Evolutionary conservation across 352 stramenopile genomes (phyloP).

Genomic region (Phytophthora citrophthora): DNA sequence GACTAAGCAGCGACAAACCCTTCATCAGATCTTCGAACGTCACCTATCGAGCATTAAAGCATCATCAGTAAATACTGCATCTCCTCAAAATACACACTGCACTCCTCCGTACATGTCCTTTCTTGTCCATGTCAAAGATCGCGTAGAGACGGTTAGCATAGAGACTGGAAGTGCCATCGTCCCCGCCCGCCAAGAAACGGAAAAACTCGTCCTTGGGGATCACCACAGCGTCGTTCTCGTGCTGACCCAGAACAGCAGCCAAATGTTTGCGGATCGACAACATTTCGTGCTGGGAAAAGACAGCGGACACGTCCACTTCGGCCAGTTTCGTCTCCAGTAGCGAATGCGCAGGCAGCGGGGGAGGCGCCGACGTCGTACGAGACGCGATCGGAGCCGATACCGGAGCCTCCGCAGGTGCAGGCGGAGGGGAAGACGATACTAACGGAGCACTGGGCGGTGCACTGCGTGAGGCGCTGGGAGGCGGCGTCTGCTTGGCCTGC

Average conservation of each 20-base stretch:
- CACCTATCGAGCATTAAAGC: conserved; percentile 44
- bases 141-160: conserved; percentile 88
- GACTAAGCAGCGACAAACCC: conserved; percentile 80
- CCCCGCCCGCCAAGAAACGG: conserved; percentile 77
- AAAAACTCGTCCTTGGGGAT: conserved; percentile 90
- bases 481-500: conserved; percentile 64
- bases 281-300: conserved; percentile 84
- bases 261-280: conserved; percentile 81
- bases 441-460: conserved; percentile 8
- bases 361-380: conserved; percentile 16
- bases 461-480: conserved; percentile 25
- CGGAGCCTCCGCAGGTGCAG: conserved; percentile 3
- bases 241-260: conserved; percentile 66
- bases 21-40: conserved; percentile 87
- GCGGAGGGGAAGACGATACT: conserved; percentile 1
- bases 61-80: neutral
- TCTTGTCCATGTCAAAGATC: conserved; percentile 85
- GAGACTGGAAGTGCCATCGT: conserved; percentile 69
- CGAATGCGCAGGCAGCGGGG: conserved; percentile 36
- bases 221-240: conserved; percentile 70
- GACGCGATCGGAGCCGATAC: conserved; percentile 6
- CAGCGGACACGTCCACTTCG: conserved; percentile 71
- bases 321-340: conserved; percentile 74
- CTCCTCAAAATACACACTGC: neutral
- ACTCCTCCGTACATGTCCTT: conserved; percentile 52